These are phyloP conservation scores for Dioscorea dumetorum DNA, from an alignment of 106 monocot species.

Conservation along the genomic window DNA sequence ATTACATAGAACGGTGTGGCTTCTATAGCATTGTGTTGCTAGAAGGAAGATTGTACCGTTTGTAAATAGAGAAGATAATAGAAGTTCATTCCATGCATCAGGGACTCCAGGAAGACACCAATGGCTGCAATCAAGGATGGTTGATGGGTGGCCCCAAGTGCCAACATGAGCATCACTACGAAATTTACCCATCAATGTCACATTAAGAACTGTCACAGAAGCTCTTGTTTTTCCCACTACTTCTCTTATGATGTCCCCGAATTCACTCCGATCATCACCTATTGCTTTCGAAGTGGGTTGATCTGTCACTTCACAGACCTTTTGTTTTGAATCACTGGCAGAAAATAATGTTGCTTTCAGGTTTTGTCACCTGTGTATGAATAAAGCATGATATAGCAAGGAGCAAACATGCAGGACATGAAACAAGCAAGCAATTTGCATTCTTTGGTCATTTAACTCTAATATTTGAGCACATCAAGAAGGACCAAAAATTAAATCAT, in stretches of 20 bases:
- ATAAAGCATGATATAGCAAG: too few relatives aligned
- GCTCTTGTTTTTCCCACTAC: conserved; percentile 54
- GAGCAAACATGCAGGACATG: too few relatives aligned
- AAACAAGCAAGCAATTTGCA: too few relatives aligned
- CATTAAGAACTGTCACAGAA: conserved; percentile 81
- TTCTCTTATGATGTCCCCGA: conserved; percentile 59
- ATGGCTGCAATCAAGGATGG: conserved; percentile 83
- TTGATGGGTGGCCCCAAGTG: conserved; percentile 52
- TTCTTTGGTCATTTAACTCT: too few relatives aligned
- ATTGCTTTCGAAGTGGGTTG: conserved; percentile 44
- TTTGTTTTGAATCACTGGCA: conserved; percentile 55
- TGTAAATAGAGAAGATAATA: conserved; percentile 56
- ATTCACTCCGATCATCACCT: conserved; percentile 54
- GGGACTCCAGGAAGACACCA: conserved; percentile 99
- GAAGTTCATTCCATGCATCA: conserved; percentile 94
- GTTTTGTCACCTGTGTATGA: too few relatives aligned
- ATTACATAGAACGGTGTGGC: neutral
- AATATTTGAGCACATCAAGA: too few relatives aligned
- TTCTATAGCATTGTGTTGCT: neutral
- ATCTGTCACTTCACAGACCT: conserved; percentile 55
- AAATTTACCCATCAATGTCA: conserved; percentile 80
- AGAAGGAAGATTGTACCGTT: conserved; percentile 24
- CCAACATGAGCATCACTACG: conserved; percentile 94
- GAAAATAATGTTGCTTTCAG: neutral
- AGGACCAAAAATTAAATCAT: too few relatives aligned